These are phyloP conservation scores for Cadophora malorum DNA, from an alignment of 2,329 filamentous ascomycete species.

Conservation along the genomic window DNA sequence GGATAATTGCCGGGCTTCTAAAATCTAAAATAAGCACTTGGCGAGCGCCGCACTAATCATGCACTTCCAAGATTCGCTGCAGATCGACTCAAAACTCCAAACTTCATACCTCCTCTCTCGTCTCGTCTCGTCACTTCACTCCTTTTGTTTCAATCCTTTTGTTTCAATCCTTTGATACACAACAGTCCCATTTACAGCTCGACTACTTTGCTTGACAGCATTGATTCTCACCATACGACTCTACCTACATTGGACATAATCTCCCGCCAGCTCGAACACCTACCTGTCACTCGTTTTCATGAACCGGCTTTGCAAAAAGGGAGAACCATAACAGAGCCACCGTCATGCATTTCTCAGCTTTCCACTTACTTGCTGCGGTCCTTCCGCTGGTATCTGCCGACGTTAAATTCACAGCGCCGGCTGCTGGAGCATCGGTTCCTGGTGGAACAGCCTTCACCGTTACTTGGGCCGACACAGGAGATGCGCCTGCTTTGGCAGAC, in stretches of 20 bases:
- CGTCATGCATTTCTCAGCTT: conserved; percentile 37
- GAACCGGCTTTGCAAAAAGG: conserved; percentile 9
- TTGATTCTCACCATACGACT: background rate
- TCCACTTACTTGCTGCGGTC: conserved; percentile 22
- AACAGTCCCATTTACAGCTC: background rate
- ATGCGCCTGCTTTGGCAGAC: conserved; percentile 55
- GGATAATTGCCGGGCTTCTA: no score
- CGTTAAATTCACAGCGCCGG: conserved; percentile 57
- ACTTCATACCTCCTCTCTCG: no score
- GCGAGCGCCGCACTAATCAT: no score
- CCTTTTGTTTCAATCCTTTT: background rate
- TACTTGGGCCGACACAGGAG: conserved; percentile 62
- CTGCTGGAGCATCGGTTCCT: conserved; percentile 55
- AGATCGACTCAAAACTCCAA: no score
- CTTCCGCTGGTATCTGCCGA: conserved; percentile 36
- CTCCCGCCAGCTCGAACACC: background rate
- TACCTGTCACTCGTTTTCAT: conserved; percentile 35
- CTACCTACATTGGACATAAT: background rate
- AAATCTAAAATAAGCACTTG: no score
- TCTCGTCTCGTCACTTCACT: no score
- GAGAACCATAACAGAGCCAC: background rate
- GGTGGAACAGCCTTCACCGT: conserved; percentile 58
- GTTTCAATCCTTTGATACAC: background rate
- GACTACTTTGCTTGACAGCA: background rate
- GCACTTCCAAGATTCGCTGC: no score